Evolutionary conservation across 768 basidiomycete species (phyloP), one percentile per base, ranked within the genome.

Genomic region (Termitomyces sp.): DNA sequence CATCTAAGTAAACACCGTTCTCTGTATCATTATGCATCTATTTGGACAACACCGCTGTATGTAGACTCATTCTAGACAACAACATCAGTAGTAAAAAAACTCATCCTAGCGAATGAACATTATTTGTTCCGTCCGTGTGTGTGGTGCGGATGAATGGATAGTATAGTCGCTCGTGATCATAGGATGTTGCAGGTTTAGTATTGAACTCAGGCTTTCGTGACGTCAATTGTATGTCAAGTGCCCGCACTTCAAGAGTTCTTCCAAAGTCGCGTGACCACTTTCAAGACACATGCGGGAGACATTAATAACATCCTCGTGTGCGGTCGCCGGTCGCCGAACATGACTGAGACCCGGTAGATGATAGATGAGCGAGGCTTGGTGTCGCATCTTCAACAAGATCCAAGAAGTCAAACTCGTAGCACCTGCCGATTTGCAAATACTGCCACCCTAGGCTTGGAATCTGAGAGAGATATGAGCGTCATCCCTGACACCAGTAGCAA

Each of bases 1-100:
- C 31, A 54, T 77, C 33, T 79, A 68, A 15, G 16, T 1, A 20
- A 45, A 51, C 29, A 6, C 56, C 20, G 26, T 15, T 10, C 44
- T 52, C 20, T 58, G 60, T 58, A 63, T 57, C 56, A 59, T 60
- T 64, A 61, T 60, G 45, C 62, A 63, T 59, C 8, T 63, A 55
- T 52, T 42, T 49, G 56, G 56, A 56, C 46, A 36, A 33, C 39
- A 55, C 20, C 41, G 31, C 42, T 24, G 53, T 58, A 53, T 37
- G 22, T 57, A 63, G 56, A 63, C 56, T 42, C 46, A 51, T 15
- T 28, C 36, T 58, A 60, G 67, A 65, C 49, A 57, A 58, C 55
- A 60, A 50, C 44, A 51, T 44, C 39, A 16, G 41, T 39, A 53
- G 29, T 44, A 37, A 44, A 37, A 44, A 33, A 34, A 49, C 47